Conservation (phyloP, 257 asterid genomes). For the Przewalskia tangutica region DNA sequence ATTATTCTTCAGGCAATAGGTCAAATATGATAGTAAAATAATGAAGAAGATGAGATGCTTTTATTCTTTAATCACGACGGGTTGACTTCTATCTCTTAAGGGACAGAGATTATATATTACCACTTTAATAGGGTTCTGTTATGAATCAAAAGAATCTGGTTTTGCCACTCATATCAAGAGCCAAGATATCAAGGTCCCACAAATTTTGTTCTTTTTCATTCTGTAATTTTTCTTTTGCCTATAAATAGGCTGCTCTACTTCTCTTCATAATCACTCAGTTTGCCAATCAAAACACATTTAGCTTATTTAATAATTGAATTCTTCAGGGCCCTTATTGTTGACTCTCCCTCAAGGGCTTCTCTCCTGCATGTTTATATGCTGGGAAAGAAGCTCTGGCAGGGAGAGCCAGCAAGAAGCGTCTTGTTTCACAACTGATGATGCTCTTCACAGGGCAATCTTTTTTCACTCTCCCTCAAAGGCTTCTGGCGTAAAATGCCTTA, state of each 20-base stretch:
- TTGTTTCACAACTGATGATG: conserved; percentile 6
- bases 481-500: conserved; percentile 21
- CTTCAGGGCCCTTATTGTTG: conserved; percentile 36
- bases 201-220: background rate
- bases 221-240: conserved; percentile 11
- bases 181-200: conserved; percentile 31
- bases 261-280: background rate
- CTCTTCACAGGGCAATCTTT: conserved; percentile 27
- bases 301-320: background rate
- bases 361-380: conserved; percentile 12
- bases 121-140: conserved; percentile 6
- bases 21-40: background rate
- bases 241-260: conserved; percentile 27
- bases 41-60: conserved; percentile 14
- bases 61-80: conserved; percentile 38
- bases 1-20: conserved; percentile 1
- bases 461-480: conserved; percentile 58
- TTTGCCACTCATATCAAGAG: conserved; percentile 30
- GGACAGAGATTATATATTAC: background rate
- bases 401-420: conserved; percentile 32
- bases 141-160: conserved; percentile 28
- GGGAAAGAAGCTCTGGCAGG: conserved; percentile 34
- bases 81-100: conserved; percentile 22
- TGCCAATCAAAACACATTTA: background rate
- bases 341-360: conserved; percentile 79